Conservation (phyloP, 2,329 filamentous ascomycete species). For the Aspergillus aculeatinus region DNA sequence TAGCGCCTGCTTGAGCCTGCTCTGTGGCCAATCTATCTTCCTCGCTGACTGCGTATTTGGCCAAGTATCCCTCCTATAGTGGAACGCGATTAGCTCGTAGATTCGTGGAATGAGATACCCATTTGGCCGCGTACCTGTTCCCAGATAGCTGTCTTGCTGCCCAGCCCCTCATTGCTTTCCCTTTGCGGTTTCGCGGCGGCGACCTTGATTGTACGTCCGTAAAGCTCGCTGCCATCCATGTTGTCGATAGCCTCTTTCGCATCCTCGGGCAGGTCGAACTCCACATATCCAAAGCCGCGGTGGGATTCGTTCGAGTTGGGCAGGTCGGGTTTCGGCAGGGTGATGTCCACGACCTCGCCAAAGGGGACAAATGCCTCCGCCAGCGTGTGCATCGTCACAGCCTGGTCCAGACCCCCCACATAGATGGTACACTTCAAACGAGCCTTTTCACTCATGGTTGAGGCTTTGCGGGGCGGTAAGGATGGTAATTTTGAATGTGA, state of each 20-base stretch:
- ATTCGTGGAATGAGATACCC: not conserved
- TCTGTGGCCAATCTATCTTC: constrained; percentile 68
- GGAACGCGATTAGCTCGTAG: constrained; percentile 22
- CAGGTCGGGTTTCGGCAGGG: constrained; percentile 81
- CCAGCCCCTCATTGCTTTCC: constrained; percentile 79
- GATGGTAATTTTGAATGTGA: not conserved
- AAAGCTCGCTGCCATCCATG: constrained; percentile 96
- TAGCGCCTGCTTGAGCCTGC: constrained; percentile 51
- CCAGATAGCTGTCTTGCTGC: constrained; percentile 93
- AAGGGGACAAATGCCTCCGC: constrained; percentile 95
- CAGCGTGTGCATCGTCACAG: constrained; percentile 72
- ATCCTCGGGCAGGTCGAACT: constrained; percentile 83
- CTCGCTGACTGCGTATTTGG: constrained; percentile 79
- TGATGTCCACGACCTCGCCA: constrained; percentile 89
- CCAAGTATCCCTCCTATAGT: constrained; percentile 83
- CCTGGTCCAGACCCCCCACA: constrained; percentile 80
- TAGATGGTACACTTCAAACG: constrained; percentile 90
- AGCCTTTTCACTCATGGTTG: constrained; percentile 72
- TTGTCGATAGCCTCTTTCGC: constrained; percentile 96
- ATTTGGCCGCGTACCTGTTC: constrained; percentile 71
- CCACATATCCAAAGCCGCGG: constrained; percentile 93
- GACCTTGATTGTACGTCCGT: constrained; percentile 87
- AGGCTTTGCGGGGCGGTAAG: constrained; percentile 6
- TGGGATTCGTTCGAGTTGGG: constrained; percentile 77
- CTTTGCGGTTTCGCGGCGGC: constrained; percentile 90